phyloP scores from a whole-genome alignment of 2,329 filamentous ascomycete genomes.

The Neurospora sp. region DNA sequence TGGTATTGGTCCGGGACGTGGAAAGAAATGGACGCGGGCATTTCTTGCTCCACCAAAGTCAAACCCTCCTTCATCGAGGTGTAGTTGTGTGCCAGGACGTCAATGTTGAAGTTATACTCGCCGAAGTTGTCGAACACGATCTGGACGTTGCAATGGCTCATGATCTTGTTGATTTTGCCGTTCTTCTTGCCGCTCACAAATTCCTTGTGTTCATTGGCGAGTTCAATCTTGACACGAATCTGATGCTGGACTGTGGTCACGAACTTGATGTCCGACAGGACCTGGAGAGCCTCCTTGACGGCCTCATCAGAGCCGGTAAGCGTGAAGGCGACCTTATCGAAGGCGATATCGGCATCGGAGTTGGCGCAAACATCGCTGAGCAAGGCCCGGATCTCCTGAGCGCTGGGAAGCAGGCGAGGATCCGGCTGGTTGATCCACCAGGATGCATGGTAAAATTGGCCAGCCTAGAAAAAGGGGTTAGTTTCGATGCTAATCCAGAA shows the following conservation, averaged over 20 bases:
- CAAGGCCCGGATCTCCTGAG: conserved; percentile 79
- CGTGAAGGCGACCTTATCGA: conserved; percentile 88
- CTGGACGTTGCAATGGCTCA: conserved; percentile 98
- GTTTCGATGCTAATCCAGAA: conserved; percentile 4
- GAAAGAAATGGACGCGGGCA: conserved; percentile 98
- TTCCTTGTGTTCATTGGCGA: conserved; percentile 98
- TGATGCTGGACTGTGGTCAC: conserved; percentile 81
- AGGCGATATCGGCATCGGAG: conserved; percentile 87
- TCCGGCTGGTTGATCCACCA: conserved; percentile 88
- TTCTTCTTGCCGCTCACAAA: conserved; percentile 99
- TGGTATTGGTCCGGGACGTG: conserved; percentile 98
- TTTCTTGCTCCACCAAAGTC: conserved; percentile 91
- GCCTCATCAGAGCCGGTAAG: conserved; percentile 94
- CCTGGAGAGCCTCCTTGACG: conserved; percentile 88
- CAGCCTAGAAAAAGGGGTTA: conserved; percentile 48
- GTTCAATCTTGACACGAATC: conserved; percentile 95
- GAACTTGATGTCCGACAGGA: conserved; percentile 86
- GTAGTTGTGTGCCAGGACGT: conserved; percentile 86
- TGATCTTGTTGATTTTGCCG: conserved; percentile 99
- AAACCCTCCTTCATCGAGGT: conserved; percentile 91
- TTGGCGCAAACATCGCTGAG: conserved; percentile 93
- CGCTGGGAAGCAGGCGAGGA: conserved; percentile 46
- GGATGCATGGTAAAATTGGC: conserved; percentile 93
- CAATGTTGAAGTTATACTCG: conserved; percentile 99
- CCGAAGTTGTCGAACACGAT: conserved; percentile 99